Base-by-base conservation (phyloP, 2,329 filamentous ascomycete species). In the Mollisiaceae sp. region DNA sequence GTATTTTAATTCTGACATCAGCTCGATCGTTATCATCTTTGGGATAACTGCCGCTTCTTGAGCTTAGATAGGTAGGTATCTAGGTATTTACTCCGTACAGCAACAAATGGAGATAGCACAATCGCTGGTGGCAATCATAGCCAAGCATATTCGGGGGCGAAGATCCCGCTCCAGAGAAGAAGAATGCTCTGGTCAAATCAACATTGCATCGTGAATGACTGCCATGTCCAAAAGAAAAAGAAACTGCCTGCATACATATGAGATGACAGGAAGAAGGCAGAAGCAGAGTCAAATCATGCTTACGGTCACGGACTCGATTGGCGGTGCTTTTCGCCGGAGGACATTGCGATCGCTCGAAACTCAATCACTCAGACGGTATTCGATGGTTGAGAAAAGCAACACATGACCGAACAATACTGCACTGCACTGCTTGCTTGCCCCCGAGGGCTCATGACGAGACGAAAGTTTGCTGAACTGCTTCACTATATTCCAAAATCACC, bases 81-180 rank as follows among this genome's bases (percentile, higher is more conserved):
- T n/a, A n/a, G n/a, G n/a, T n/a, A n/a, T n/a, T n/a, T n/a, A n/a
- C n/a, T n/a, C n/a, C n/a, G n/a, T 9, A 9, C 20, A 50, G n/a
- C 20, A 27, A 6, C 27, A n/a, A 14, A 18, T 27, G 50, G 24
- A 54, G 50, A 32, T 54, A 27, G n/a, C 15, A 32, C 22, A 35
- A 32, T 18, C 12, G 24, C 50, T 24, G 50, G 14, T 14, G 45
- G 12, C 50, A 54, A 54, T 54, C 50, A 24, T 35, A 12, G 50
- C 50, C 50, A 54, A 54, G 50, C 50, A 54, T n/a, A 54, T 20
- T 45, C 47, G 47, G 47, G 22, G 18, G 20, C 20, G 11, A 9
- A 27, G 15, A 20, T 52, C 47, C 47, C 15, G 18, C 45, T 22
- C 1, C 4, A 50, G 45, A 50, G 45, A 50, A 9, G 27, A 32